Evolutionary conservation across 2,329 filamentous ascomycete genomes (phyloP).

Genomic region (Allantophomopsis lycopodina): DNA sequence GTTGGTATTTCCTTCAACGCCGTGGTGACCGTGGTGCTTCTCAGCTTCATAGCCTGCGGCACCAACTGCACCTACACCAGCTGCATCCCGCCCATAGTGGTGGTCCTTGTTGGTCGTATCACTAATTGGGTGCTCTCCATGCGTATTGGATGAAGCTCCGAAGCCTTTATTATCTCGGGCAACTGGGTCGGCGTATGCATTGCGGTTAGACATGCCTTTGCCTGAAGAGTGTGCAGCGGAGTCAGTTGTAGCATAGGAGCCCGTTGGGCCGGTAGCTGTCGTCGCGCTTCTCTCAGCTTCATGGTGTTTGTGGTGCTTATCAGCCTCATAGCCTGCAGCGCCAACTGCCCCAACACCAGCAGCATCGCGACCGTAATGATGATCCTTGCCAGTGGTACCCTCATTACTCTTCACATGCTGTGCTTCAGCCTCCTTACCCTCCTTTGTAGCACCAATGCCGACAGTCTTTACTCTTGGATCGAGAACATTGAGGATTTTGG

Average conservation of each 20-base stretch:
- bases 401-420: too few relatives aligned
- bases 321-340: background rate
- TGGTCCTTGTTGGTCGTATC: background rate
- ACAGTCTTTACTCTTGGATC: slow-evolving; percentile 22
- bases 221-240: background rate
- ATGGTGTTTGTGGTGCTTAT: slow-evolving; percentile 6
- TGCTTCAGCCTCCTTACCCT: too few relatives aligned
- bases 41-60: slow-evolving; percentile 3
- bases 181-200: background rate
- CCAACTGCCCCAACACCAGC: slow-evolving; percentile 1
- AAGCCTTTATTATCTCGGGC: background rate
- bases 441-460: background rate
- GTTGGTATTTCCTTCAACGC: slow-evolving; percentile 1
- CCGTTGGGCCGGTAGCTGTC: background rate
- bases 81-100: slow-evolving; percentile 2
- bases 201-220: background rate
- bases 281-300: slow-evolving; percentile 1
- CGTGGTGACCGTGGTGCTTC: slow-evolving; percentile 6
- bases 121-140: background rate
- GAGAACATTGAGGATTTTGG: slow-evolving; percentile 23
- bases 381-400: background rate
- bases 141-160: background rate
- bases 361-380: slow-evolving; percentile 5
- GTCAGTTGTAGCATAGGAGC: background rate
- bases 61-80: slow-evolving; percentile 4